These are phyloP conservation scores for Linanthus parryae DNA, from an alignment of 148 eudicot species.

Conservation along the genomic window DNA sequence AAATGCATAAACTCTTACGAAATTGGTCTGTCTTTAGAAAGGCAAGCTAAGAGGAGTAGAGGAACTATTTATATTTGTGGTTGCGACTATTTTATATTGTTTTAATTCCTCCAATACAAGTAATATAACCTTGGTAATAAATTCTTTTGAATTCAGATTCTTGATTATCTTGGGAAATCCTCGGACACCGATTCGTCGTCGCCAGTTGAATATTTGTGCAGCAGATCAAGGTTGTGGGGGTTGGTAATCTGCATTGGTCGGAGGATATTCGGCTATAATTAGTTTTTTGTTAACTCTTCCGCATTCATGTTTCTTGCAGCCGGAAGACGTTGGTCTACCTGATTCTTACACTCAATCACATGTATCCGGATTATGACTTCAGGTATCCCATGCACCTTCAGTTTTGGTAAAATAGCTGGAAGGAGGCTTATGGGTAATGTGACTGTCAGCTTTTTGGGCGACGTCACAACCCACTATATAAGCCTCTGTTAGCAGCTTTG, in stretches of 20 bases:
- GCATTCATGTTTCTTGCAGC: conserved; percentile 34
- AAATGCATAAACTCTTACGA: too few relatives aligned
- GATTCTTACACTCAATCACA: conserved; percentile 77
- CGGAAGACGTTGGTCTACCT: conserved; percentile 89
- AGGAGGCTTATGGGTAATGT: conserved; percentile 99
- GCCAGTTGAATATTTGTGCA: conserved; percentile 59
- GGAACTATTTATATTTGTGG: too few relatives aligned
- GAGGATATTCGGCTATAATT: conserved; percentile 1
- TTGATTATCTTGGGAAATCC: conserved; percentile 76
- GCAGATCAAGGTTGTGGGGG: conserved; percentile 90
- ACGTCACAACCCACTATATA: conserved; percentile 92
- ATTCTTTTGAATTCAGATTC: conserved; percentile 39
- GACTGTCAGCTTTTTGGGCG: conserved; percentile 98
- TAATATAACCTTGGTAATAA: too few relatives aligned
- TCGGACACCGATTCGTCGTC: conserved; percentile 75
- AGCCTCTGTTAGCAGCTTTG: conserved; percentile 49
- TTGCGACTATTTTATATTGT: too few relatives aligned
- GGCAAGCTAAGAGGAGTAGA: too few relatives aligned
- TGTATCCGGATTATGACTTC: conserved; percentile 98
- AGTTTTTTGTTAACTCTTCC: conserved; percentile 15
- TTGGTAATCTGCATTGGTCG: conserved; percentile 12
- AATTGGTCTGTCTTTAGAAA: too few relatives aligned
- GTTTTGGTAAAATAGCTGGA: conserved; percentile 7
- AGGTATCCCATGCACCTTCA: conserved; percentile 55
- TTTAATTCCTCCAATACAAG: neutral